Conservation (phyloP, 2,329 filamentous ascomycete genomes). For the Nectriaceae sp. region DNA sequence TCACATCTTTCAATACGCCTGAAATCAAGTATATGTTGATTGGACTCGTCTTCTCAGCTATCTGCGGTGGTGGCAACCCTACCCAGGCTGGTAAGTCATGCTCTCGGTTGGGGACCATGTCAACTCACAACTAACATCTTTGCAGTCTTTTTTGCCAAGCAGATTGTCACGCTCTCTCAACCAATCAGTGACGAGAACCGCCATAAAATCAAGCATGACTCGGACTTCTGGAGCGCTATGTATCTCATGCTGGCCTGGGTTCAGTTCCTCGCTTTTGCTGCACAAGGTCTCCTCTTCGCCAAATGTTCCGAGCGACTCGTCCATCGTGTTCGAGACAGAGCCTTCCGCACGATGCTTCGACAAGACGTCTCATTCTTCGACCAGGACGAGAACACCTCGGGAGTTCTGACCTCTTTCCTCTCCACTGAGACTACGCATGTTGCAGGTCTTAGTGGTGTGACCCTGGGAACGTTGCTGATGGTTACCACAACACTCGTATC, state of each 20-base stretch:
- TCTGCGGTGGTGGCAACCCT: conserved; percentile 81
- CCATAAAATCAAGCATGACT: conserved; percentile 63
- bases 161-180: conserved; percentile 70
- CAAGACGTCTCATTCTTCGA: conserved; percentile 96
- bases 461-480: conserved; percentile 82
- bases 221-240: conserved; percentile 88
- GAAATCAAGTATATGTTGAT: conserved; percentile 73
- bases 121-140: conserved; percentile 35
- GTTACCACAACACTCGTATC: conserved; percentile 78
- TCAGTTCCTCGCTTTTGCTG: conserved; percentile 67
- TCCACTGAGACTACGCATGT: conserved; percentile 89
- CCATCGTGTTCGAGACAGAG: conserved; percentile 76
- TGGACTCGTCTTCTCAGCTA: conserved; percentile 72
- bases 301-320: conserved; percentile 85
- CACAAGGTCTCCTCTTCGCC: conserved; percentile 76
- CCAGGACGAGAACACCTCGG: conserved; percentile 82
- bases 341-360: conserved; percentile 85
- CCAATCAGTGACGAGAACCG: conserved; percentile 52
- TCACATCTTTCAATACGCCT: conserved; percentile 74
- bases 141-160: conserved; percentile 85
- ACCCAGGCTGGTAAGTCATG: conserved; percentile 40
- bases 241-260: conserved; percentile 81
- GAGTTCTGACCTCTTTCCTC: conserved; percentile 84
- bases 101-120: background rate
- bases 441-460: conserved; percentile 83